Evolutionary conservation across 129 eudicot genomes (phyloP), one percentile per base, ranked within the genome.

Genomic region (Escallonia rubra): DNA sequence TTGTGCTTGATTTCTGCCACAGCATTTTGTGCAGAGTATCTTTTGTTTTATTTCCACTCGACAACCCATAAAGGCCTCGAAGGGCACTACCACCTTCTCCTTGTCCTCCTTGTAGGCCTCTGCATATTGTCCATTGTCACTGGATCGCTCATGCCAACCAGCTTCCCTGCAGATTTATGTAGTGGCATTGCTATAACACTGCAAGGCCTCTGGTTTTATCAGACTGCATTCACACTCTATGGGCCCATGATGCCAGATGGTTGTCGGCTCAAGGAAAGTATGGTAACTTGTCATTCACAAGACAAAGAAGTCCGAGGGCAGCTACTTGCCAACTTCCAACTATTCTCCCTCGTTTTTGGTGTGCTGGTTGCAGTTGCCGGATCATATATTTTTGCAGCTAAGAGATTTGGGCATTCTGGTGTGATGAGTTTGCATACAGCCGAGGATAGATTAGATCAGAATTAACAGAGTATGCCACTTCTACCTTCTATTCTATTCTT

Each of bases 131-230:
- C 95, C 6, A 65, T 81, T 42, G 71, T 86, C 15, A 72, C 72
- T 8, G 96, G 91, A 51, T 86, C 98, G 39, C 78, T 92, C 62
- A 59, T 80, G 76, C 96, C 96, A 9, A 86, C 91, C 0, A 92
- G 95, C 74, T 86, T 92, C 42, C 85, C 95, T 5, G 84, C 83
- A 39, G 98, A 92, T 67, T 77, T 92, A 61, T 74, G 77, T 64
- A 78, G 78, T 9, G 95, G 95, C 53, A 76, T 88, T 50, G 87
- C 89, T 48, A 72, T 89, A 68, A 79, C 98, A 9, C 95, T 92
- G 46, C 98, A 92, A 82, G 98, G 96, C 73, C 80, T 92, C 16
- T 88, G 98, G 96, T 89, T 88, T 69, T 92, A 84, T 70, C 98
- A 88, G 72, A 88, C 91, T 1, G 96, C 96, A 1, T 88, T 88